Conservation (phyloP, 1,284 basidiomycete species). For the Gymnopus androsaceus region DNA sequence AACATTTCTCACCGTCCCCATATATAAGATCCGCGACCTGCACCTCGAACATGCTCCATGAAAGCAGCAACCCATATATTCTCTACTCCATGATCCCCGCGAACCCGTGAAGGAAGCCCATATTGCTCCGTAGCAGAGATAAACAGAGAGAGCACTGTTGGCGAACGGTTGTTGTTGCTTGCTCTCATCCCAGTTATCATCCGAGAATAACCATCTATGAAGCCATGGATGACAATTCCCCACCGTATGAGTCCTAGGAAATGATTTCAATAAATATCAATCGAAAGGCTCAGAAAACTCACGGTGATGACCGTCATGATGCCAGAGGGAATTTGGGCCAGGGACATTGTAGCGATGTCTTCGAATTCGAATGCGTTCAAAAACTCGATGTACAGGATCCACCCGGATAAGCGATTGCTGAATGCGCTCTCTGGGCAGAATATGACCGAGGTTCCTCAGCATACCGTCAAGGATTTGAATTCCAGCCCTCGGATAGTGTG, state of each 20-base stretch:
- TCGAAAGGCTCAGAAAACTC: neutral
- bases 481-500: conserved; percentile 13
- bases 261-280: neutral
- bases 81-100: conserved; percentile 35
- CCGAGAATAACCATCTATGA: conserved; percentile 34
- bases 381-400: conserved; percentile 17
- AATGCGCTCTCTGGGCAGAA: conserved; percentile 12
- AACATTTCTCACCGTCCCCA: conserved; percentile 25
- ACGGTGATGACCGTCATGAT: conserved; percentile 20
- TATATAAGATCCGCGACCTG: conserved; percentile 29
- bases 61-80: conserved; percentile 28
- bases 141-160: conserved; percentile 23
- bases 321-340: conserved; percentile 21
- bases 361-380: conserved; percentile 14
- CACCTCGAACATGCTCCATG: conserved; percentile 28
- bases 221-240: conserved; percentile 35
- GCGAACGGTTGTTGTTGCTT: conserved; percentile 22
- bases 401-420: conserved; percentile 9
- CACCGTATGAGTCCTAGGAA: conserved; percentile 28
- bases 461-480: conserved; percentile 11
- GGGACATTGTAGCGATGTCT: conserved; percentile 11
- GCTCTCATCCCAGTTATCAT: conserved; percentile 28
- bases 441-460: conserved; percentile 6
- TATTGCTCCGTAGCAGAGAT: conserved; percentile 9
- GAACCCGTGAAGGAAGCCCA: conserved; percentile 28